These are phyloP conservation scores for Daldinia caldariorum DNA, from an alignment of 495 filamentous ascomycete genomes.

Conservation along the genomic window DNA sequence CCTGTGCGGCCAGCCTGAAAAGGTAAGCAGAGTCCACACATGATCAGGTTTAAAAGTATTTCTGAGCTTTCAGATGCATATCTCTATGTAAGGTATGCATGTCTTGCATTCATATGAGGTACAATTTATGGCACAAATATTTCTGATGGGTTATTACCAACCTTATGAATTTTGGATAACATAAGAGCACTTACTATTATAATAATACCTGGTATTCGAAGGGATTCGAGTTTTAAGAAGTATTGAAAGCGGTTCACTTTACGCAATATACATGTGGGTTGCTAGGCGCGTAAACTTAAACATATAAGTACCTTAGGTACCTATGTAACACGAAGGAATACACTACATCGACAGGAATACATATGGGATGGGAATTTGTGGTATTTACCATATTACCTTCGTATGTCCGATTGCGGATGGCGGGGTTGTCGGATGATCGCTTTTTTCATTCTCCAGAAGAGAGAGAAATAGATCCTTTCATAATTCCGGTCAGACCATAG, in stretches of 20 bases:
- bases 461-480: conserved; percentile 16
- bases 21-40: conserved; percentile 25
- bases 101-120: neutral
- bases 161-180: neutral
- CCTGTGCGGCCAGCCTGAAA: conserved; percentile 21
- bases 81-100: too few relatives aligned
- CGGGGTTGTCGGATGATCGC: conserved; percentile 30
- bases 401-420: conserved; percentile 33
- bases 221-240: neutral
- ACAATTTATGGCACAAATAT: neutral
- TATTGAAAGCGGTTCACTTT: neutral
- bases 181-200: neutral
- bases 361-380: neutral
- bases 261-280: conserved; percentile 29
- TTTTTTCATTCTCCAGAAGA: conserved; percentile 6
- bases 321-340: conserved; percentile 10
- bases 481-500: conserved; percentile 1
- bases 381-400: too few relatives aligned
- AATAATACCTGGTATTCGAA: too few relatives aligned
- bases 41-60: conserved; percentile 16
- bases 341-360: neutral
- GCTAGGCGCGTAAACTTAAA: neutral
- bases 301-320: too few relatives aligned
- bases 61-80: conserved; percentile 3
- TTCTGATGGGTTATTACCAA: neutral